Percentiles rank a stretch among this genome's conserved stretches.
phyloP scores from a whole-genome alignment of 805 yeast species.

The Lipomyces japonicus region DNA sequence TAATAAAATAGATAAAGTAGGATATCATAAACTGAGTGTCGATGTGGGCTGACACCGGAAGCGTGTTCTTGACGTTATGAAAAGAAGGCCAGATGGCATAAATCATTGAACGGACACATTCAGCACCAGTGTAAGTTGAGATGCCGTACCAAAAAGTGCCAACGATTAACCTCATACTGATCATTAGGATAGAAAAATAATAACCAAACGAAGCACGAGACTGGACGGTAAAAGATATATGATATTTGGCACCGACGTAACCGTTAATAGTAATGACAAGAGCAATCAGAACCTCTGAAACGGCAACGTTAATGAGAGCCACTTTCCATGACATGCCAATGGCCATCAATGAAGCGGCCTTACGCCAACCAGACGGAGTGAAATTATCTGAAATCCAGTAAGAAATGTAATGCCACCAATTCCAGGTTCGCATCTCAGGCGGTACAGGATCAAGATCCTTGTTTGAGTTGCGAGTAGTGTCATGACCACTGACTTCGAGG shows the following conservation, averaged over 20 bases:
- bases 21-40: constrained; percentile 31
- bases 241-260: constrained; percentile 75
- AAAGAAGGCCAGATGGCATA: constrained; percentile 61
- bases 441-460: constrained; percentile 29
- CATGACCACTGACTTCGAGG: background rate
- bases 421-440: constrained; percentile 44
- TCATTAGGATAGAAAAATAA: constrained; percentile 68
- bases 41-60: constrained; percentile 48
- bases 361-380: constrained; percentile 26
- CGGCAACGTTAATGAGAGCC: constrained; percentile 23
- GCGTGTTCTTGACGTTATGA: constrained; percentile 44
- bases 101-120: constrained; percentile 74
- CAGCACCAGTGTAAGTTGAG: constrained; percentile 80
- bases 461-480: background rate
- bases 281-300: constrained; percentile 49
- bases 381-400: constrained; percentile 26
- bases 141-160: constrained; percentile 85
- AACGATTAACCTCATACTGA: constrained; percentile 82
- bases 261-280: constrained; percentile 64
- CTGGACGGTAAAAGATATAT: constrained; percentile 79
- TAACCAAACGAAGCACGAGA: constrained; percentile 77
- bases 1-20: constrained; percentile 30
- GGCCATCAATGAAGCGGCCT: constrained; percentile 26
- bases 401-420: constrained; percentile 9
- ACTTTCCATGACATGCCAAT: constrained; percentile 27